A percentile compares a stretch with the other conserved stretches of the same genome.
These are phyloP conservation scores for Clavaria fumosa DNA, from an alignment of 768 basidiomycete species.

Conservation along the genomic window DNA sequence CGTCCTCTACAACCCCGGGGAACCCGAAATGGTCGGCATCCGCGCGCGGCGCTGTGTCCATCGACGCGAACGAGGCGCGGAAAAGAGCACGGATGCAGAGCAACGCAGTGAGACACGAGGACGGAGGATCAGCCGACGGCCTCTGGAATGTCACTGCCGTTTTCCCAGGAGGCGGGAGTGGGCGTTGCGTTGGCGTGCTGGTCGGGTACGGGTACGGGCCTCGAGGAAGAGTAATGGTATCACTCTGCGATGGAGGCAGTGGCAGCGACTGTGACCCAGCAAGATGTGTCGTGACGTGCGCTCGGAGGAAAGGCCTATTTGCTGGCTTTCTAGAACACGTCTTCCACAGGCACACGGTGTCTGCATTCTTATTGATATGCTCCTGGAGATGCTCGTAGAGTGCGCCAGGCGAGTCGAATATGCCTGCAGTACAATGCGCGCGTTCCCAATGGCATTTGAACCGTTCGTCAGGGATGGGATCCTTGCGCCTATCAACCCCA, in stretches of 20 bases:
- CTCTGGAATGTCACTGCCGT: constrained; percentile 42
- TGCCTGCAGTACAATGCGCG: constrained; percentile 33
- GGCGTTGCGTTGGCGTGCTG: constrained; percentile 47
- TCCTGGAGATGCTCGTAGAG: constrained; percentile 60
- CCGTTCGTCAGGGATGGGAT: constrained; percentile 36
- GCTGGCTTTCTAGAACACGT: constrained; percentile 37
- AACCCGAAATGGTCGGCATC: constrained; percentile 85
- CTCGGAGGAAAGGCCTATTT: constrained; percentile 37
- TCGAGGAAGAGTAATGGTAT: constrained; percentile 53
- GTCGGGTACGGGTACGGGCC: constrained; percentile 39
- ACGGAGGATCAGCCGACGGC: constrained; percentile 49
- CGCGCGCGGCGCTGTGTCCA: constrained; percentile 49
- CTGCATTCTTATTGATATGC: constrained; percentile 33
- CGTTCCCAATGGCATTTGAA: constrained; percentile 72
- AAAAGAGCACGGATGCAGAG: constrained; percentile 76
- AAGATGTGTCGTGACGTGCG: constrained; percentile 66
- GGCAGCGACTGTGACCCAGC: constrained; percentile 38
- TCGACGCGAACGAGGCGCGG: constrained; percentile 59
- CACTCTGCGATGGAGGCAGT: constrained; percentile 56
- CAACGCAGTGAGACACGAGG: constrained; percentile 63
- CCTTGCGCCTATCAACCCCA: constrained; percentile 61
- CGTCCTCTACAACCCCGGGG: constrained; percentile 66
- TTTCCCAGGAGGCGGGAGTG: constrained; percentile 55
- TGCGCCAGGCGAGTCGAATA: constrained; percentile 38
- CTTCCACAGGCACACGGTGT: constrained; percentile 55